Evolutionary conservation across 164 flowering plant genomes (phyloP).

Genomic region (Sedum album): DNA sequence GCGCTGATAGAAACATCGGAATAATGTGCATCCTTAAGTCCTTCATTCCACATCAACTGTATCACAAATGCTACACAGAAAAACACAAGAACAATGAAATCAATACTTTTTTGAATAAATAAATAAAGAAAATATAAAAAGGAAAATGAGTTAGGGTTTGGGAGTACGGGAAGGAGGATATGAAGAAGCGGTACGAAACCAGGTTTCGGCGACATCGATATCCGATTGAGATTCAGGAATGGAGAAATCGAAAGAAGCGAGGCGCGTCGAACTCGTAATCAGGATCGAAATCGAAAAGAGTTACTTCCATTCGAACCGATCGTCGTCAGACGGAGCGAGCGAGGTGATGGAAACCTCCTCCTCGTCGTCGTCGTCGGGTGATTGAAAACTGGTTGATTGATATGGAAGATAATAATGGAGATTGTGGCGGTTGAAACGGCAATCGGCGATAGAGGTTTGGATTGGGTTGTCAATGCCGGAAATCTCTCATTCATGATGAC

Average conservation of each 20-base stretch:
- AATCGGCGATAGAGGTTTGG: not conserved
- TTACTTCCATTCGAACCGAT: too few relatives aligned
- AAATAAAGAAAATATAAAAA: not conserved
- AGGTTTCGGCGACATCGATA: constrained; percentile 32
- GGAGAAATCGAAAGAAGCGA: constrained; percentile 33
- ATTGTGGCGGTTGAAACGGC: not conserved
- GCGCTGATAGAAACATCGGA: not conserved
- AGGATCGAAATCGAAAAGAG: constrained; percentile 21
- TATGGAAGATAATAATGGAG: not conserved
- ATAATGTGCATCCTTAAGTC: not conserved
- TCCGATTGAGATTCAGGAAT: constrained; percentile 24
- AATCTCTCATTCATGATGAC: not conserved
- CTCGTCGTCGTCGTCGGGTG: not conserved
- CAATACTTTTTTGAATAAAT: not conserved
- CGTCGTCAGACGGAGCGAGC: not conserved
- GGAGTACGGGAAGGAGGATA: constrained; percentile 44
- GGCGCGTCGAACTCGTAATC: constrained; percentile 52
- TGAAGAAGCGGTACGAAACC: constrained; percentile 33
- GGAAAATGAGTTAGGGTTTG: not conserved
- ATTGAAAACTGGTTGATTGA: not conserved
- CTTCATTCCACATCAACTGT: not conserved
- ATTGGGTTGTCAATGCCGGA: constrained; percentile 3
- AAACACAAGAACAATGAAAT: not conserved
- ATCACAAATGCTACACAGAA: not conserved
- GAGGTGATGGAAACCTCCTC: not conserved